A percentile compares a stretch with the other conserved stretches of the same genome.
Evolutionary conservation across 306 rosid species (phyloP).

Genomic region (Abrus precatorius): DNA sequence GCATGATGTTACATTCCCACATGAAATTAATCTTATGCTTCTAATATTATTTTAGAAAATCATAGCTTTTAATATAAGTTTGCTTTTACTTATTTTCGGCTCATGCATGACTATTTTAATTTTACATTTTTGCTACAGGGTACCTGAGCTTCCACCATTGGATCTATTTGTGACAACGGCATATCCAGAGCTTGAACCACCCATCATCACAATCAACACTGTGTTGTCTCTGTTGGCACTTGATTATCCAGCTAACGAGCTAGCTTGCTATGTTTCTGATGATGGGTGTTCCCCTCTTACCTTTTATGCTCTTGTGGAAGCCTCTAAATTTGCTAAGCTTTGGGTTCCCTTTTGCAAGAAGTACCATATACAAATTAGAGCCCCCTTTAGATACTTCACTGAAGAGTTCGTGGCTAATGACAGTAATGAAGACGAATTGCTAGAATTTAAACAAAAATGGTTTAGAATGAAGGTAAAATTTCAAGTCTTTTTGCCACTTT

Average conservation of each 20-base stretch:
- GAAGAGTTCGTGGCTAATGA: background rate
- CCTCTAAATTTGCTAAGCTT: slow-evolving; percentile 62
- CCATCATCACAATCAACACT: slow-evolving; percentile 71
- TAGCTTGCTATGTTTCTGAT: slow-evolving; percentile 86
- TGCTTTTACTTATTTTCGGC: no score
- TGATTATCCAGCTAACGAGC: slow-evolving; percentile 75
- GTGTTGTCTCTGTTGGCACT: slow-evolving; percentile 75
- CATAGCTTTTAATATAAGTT: no score
- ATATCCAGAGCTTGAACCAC: slow-evolving; percentile 74
- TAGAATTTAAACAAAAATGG: slow-evolving; percentile 54
- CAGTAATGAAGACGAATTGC: background rate
- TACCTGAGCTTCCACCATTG: slow-evolving; percentile 64
- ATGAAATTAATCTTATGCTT: no score
- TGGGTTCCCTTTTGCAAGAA: slow-evolving; percentile 82
- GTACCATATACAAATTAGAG: slow-evolving; percentile 63
- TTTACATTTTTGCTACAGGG: slow-evolving; percentile 38
- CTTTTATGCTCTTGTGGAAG: slow-evolving; percentile 63
- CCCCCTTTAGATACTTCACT: slow-evolving; percentile 71
- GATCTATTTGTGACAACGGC: slow-evolving; percentile 85
- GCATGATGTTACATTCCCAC: no score
- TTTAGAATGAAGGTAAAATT: slow-evolving; percentile 54
- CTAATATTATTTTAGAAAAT: no score
- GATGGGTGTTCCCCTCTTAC: slow-evolving; percentile 72
- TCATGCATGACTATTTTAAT: background rate
- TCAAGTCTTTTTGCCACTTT: no score